Evolutionary conservation across 805 yeast species (phyloP), one percentile per base, ranked within the genome.

Genomic region (Wickerhamiella siamensis): DNA sequence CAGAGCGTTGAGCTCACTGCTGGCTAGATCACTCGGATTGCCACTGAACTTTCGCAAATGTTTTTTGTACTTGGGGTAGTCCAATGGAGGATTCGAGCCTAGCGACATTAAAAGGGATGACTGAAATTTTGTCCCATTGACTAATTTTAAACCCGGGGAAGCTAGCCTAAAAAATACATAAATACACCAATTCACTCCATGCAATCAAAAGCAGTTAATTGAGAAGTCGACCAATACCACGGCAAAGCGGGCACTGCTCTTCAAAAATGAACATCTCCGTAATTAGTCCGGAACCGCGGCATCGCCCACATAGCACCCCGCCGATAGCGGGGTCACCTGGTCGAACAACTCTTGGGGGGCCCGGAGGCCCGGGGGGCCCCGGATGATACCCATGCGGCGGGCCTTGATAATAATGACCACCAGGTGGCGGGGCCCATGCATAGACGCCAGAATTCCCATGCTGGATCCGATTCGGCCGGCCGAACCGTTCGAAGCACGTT

Each of bases 241-340:
- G 59, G 55, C 93, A 82, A 3, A 71, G 64, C 2, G 72, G 67
- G 52, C 93, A 83, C 4, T 69, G 57, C 41, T 76, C 79, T 33
- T 72, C 69, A 51, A 77, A 83, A 8, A 80, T 52, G 26, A 81
- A 62, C 39, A 79, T 60, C 49, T 74, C 71, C 22, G 62, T 59
- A 1, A 68, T 64, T 40, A 67, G 49, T 0, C 93, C 91, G 1
- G 67, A 43, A 1, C 91, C 91, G 37, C 78, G 56, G 52, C 91
- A 83, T 40, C 74, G 63, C 0, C 82, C 83, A 61, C 94, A 83
- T 2, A 77, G 50, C 0, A 66, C 58, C 1, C 94, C 94, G 2
- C 94, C 94, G 48, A 72, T 58, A 27, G 74, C 53, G 1, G 91
- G 87, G 52, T 83, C 93, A 1, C 94, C 94, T 0, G 94, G 88